Evolutionary conservation across 306 rosid species (phyloP), one percentile per base, ranked within the genome.

Genomic region (Phaseolus lunatus): DNA sequence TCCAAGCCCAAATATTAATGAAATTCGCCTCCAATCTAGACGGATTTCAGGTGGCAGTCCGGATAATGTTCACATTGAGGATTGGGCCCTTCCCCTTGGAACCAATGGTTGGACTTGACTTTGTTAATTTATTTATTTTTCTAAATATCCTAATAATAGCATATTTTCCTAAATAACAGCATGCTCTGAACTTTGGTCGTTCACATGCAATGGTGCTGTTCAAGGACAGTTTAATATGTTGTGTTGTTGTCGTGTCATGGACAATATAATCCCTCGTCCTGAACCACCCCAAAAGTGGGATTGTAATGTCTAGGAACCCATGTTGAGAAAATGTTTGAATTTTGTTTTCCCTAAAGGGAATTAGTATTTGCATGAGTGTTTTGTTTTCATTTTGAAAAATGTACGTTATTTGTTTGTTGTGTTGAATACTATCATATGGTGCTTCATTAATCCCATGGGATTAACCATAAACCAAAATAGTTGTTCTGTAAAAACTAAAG

Each of bases 1-100:
- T 82, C 97, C 96, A 83, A 83, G 82, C 90, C 99, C 92, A 35
- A 85, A 83, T 23, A 23, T 64, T 1, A 86, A 64, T 33, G 93
- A 88, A 33, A 1, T 71, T 2, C 84, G 86, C 0, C 72, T 83
- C 53, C 86, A 83, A 24, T 82, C 85, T 16, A 83, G 88, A 75
- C 76, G 85, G 73, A 72, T 80, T 10, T 20, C 77, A 3, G 85
- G 86, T 9, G 85, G 70, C 7, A 59, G 86, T 79, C 88, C 91
- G 1, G 88, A 85, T 2, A 73, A 83, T 7, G 78, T 81, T 1
- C 63, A 77, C 0, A 54, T 56, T 1, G 97, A 90, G 16, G 92
- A 90, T 58, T 92, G 96, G 97, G 74, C 85, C n/a, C 19, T 82
- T 20, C 96, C 90, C 41, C 61, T 78, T 7, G 87, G 90, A 44